A percentile compares a stretch with the other conserved stretches of the same genome.
These are phyloP conservation scores for Aspergillus sp. DNA, from an alignment of 2,329 filamentous ascomycete species.

Conservation along the genomic window DNA sequence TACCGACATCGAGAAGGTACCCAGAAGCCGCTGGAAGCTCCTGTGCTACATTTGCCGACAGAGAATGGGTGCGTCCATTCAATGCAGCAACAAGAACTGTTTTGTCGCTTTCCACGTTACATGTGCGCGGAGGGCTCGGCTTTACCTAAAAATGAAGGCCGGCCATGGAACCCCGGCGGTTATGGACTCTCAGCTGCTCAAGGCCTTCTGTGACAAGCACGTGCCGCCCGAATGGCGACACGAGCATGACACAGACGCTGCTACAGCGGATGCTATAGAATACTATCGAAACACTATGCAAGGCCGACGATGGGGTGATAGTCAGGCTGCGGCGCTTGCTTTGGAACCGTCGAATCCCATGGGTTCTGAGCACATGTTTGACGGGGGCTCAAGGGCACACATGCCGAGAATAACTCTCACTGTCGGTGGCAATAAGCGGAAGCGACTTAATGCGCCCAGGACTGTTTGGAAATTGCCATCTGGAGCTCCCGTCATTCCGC, in stretches of 20 bases:
- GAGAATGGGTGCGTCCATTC: constrained; percentile 95
- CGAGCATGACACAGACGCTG: constrained; percentile 72
- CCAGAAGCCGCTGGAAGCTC: constrained; percentile 85
- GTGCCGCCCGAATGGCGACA: constrained; percentile 80
- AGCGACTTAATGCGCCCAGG: constrained; percentile 47
- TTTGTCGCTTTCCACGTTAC: constrained; percentile 97
- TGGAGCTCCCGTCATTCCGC: constrained; percentile 86
- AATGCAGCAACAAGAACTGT: constrained; percentile 95
- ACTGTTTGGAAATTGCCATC: constrained; percentile 86
- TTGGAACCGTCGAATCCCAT: constrained; percentile 64
- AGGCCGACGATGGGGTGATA: constrained; percentile 84
- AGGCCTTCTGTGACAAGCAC: constrained; percentile 94
- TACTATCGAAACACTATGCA: constrained; percentile 88
- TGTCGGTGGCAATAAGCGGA: constrained; percentile 50
- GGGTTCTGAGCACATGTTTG: constrained; percentile 42
- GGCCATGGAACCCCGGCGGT: constrained; percentile 68
- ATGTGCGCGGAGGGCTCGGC: constrained; percentile 74
- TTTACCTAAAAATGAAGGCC: constrained; percentile 96
- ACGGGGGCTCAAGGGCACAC: constrained; percentile 27
- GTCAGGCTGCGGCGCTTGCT: constrained; percentile 70
- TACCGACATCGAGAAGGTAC: constrained; percentile 95
- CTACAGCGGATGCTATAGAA: constrained; percentile 72
- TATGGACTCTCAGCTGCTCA: constrained; percentile 72
- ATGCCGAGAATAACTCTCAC: constrained; percentile 46
- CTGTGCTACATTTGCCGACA: constrained; percentile 95